Conservation (phyloP, 2,329 filamentous ascomycete species). For the Colletotrichum sp. region DNA sequence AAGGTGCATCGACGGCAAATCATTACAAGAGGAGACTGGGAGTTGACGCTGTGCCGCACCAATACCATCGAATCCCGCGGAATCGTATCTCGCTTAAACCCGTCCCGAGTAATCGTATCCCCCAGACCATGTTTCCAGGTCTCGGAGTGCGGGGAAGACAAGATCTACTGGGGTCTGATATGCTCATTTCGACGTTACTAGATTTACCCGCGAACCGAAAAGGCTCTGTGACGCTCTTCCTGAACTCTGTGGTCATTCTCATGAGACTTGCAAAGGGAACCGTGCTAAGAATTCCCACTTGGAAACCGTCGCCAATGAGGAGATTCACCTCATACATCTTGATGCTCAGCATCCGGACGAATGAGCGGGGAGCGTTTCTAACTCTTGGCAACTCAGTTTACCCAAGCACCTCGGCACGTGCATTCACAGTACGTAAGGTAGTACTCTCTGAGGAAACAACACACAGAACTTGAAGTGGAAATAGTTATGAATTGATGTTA, state of each 20-base stretch:
- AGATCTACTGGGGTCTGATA: background rate
- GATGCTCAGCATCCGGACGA: background rate
- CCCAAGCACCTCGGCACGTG: background rate
- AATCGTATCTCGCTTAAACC: background rate
- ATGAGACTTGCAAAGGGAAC: background rate
- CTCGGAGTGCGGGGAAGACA: background rate
- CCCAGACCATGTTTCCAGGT: background rate
- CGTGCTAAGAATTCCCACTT: background rate
- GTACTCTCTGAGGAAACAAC: background rate
- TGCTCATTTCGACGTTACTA: background rate
- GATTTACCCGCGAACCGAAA: background rate
- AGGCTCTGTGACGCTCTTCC: background rate
- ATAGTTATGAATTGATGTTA: rapidly evolving
- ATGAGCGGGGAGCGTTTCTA: background rate
- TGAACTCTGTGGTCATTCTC: background rate
- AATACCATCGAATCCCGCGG: background rate
- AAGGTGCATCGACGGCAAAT: background rate
- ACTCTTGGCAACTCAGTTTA: background rate
- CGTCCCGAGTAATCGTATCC: background rate
- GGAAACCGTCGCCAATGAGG: background rate
- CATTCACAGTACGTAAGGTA: background rate
- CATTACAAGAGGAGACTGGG: background rate
- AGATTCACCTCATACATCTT: background rate
- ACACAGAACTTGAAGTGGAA: background rate
- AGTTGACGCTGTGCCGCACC: background rate